These are phyloP conservation scores for Neoboletus brunneissimus DNA, from an alignment of 768 basidiomycete species.

Conservation along the genomic window DNA sequence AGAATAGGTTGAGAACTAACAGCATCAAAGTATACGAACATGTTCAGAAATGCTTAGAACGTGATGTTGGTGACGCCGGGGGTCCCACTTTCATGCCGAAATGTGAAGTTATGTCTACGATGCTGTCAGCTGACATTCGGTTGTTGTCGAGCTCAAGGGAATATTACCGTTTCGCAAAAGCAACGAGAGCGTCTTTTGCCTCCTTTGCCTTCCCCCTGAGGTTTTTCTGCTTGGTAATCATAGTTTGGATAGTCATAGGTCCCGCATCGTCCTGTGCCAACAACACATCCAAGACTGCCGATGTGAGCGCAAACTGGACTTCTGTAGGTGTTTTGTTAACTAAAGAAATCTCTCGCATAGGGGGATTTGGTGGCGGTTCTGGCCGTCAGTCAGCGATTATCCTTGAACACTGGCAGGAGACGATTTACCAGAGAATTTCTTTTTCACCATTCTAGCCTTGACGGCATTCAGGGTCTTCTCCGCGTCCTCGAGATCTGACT, in stretches of 20 bases:
- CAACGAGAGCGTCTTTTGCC: neutral
- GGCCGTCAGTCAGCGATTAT: neutral
- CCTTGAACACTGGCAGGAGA: neutral
- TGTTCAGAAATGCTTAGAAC: constrained; percentile 15
- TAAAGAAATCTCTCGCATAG: neutral
- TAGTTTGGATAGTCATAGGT: constrained; percentile 15
- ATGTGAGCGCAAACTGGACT: neutral
- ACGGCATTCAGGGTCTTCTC: constrained; percentile 7
- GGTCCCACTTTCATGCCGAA: neutral
- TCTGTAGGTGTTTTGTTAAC: constrained; percentile 2
- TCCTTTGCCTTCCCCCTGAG: constrained; percentile 3
- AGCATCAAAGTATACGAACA: neutral
- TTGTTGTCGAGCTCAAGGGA: neutral
- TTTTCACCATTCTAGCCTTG: constrained; percentile 19
- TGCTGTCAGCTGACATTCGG: constrained; percentile 5
- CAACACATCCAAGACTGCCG: constrained; percentile 10
- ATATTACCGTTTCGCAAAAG: constrained; percentile 19
- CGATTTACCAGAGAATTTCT: constrained; percentile 18
- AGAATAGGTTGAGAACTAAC: neutral
- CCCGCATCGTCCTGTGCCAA: constrained; percentile 13
- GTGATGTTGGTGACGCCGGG: constrained; percentile 20
- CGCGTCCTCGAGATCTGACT: constrained; percentile 18
- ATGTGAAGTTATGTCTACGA: constrained; percentile 20
- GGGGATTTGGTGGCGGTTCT: constrained; percentile 10
- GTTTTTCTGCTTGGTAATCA: constrained; percentile 1